Evolutionary conservation across 2,329 filamentous ascomycete species (phyloP).

Genomic region (Trichophaea hybrida): DNA sequence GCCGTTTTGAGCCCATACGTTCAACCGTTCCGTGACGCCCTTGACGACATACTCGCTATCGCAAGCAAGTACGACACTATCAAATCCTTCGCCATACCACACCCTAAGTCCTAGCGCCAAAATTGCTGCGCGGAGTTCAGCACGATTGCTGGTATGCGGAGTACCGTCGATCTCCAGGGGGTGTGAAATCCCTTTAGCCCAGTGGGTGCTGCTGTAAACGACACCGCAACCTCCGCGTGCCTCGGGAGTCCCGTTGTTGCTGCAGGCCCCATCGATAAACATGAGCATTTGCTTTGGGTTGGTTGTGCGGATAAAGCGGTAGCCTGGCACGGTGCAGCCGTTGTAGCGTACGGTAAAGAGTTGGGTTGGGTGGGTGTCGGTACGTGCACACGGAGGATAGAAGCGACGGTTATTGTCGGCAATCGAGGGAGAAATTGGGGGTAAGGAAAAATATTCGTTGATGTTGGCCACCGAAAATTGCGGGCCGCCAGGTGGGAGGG

Average conservation of each 20-base stretch:
- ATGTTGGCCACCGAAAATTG: neutral
- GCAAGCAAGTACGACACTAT: slow-evolving; percentile 39
- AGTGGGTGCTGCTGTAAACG: neutral
- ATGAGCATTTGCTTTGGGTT: slow-evolving; percentile 32
- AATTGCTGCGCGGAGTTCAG: slow-evolving; percentile 42
- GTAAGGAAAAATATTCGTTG: neutral
- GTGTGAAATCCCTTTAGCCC: neutral
- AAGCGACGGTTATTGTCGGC: neutral
- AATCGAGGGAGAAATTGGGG: neutral
- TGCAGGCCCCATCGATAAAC: slow-evolving; percentile 37
- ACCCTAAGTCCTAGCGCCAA: slow-evolving; percentile 36
- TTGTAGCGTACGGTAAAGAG: neutral
- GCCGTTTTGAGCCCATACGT: slow-evolving; percentile 34
- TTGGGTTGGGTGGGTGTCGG: neutral
- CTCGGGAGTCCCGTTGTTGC: slow-evolving; percentile 31
- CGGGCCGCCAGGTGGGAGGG: neutral
- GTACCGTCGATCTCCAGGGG: slow-evolving; percentile 30
- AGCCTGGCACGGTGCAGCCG: neutral
- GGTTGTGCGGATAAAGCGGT: slow-evolving; percentile 27
- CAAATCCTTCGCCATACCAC: slow-evolving; percentile 35
- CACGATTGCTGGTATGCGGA: slow-evolving; percentile 39
- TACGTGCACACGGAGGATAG: neutral
- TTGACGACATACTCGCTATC: slow-evolving; percentile 40
- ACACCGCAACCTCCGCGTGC: slow-evolving; percentile 25
- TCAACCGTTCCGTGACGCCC: slow-evolving; percentile 35